These are phyloP conservation scores for Lasiodiplodia gonubiensis DNA, from an alignment of 2,329 filamentous ascomycete genomes.

Conservation along the genomic window DNA sequence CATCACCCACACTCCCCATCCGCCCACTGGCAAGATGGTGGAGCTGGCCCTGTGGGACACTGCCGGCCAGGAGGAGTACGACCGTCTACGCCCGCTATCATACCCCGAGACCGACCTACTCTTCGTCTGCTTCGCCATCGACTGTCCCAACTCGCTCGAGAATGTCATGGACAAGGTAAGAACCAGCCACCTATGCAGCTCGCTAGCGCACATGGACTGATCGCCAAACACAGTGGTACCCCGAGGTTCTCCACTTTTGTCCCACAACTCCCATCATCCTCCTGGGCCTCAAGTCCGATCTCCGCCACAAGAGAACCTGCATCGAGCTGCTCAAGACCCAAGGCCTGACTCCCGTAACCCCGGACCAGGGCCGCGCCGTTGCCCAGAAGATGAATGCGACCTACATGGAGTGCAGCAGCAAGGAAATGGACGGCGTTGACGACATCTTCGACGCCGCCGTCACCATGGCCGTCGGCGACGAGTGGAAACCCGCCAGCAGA, in stretches of 20 bases:
- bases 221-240: slow-evolving; percentile 78
- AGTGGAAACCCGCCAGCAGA: slow-evolving; percentile 36
- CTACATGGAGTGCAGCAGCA: slow-evolving; percentile 99
- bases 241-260: slow-evolving; percentile 98
- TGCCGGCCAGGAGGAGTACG: slow-evolving; percentile 97
- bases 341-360: slow-evolving; percentile 91
- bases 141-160: slow-evolving; percentile 96
- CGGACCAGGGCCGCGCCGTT: slow-evolving; percentile 85
- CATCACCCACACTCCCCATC: slow-evolving; percentile 94
- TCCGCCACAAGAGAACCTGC: slow-evolving; percentile 92
- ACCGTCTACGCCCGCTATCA: slow-evolving; percentile 90
- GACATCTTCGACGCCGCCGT: slow-evolving; percentile 95
- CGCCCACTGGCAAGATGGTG: slow-evolving; percentile 86
- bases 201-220: slow-evolving; percentile 30
- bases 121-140: slow-evolving; percentile 98
- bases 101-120: slow-evolving; percentile 98
- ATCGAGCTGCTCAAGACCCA: slow-evolving; percentile 99
- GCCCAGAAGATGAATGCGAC: slow-evolving; percentile 91
- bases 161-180: slow-evolving; percentile 98
- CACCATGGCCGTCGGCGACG: slow-evolving; percentile 84
- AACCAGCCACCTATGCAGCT: background rate
- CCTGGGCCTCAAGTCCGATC: slow-evolving; percentile 94
- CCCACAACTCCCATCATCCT: slow-evolving; percentile 95
- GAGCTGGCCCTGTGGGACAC: slow-evolving; percentile 99
- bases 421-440: slow-evolving; percentile 94